Base-by-base conservation (phyloP, 2,329 filamentous ascomycete genomes). In the Xylogone sp. region DNA sequence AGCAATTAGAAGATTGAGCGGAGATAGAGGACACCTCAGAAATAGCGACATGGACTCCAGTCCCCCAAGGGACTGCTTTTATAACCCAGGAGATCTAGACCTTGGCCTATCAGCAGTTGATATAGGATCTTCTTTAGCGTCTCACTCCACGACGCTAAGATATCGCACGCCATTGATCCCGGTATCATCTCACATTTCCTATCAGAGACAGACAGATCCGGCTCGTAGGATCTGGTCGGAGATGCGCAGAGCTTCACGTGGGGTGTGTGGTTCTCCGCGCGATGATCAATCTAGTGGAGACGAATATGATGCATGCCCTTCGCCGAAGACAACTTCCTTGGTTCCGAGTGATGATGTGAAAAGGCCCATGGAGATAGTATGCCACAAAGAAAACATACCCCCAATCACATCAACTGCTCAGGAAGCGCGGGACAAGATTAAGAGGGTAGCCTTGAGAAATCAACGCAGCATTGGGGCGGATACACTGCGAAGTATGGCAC, bases 161-260 rank as follows among this genome's bases (percentile, higher is more conserved):
- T 7, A 16, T 39, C 5, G 8, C 34, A 5, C n/a, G 29, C 45
- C 22, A 39, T 18, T 18, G n/a, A 42, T 12, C 20, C 6, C 10
- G 21, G 16, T 50, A 13, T 22, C 42, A 16, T 50, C 27, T 13
- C 21, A 18, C 4, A 29, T 7, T 4, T 16, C 4, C n/a, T 16
- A 22, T 18, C 24, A 21, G 42, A 53, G 21, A 42, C 49, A 20
- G 61, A 65, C 5, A 56, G 65, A 67, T 48, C 64, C 62, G 42
- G 64, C 64, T 27, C 56, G 62, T 16, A 62, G 63, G 43, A 66
- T 67, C 10, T 67, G 64, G 64, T 59, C 54, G 21, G 56, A 65
- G 42, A 65, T 67, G 61, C 59, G 63, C 20, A 54, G 53, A 3
- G 54, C 34, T 20, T 66, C 63, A n/a, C 57, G 60, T 9, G 50